Base-by-base conservation (phyloP, 2,329 filamentous ascomycete species). In the Verruconis gallopava region DNA sequence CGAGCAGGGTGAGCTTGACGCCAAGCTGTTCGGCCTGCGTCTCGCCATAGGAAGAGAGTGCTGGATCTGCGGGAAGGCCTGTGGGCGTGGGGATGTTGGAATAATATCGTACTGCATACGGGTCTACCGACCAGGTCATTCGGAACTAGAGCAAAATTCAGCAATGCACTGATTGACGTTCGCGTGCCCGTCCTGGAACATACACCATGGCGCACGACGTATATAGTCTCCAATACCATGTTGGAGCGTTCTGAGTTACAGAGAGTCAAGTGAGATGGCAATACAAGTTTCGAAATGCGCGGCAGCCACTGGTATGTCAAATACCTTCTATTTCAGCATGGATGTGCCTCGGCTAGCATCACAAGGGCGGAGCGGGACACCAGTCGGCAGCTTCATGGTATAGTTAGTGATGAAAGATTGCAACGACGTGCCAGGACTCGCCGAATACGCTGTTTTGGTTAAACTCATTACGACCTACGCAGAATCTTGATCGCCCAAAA, bases 41-140 rank as follows among this genome's bases (percentile, higher is more conserved):
- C 32, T 93, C 81, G 44, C 91, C 91, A 55, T 96, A 80, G 17
- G 83, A 77, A 5, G 88, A 86, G 51, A 98, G 72, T 6, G 85
- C 79, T 36, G 88, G 88, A 57, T 98, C 91, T 19, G 82, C 81
- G 3, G 88, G 72, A 48, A 94, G 86, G 41, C 84, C 83, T 4
- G 91, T 96, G 1, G 91, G 89, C 28, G 84, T 85, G 33, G 72
- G 76, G 49, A 91, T 76, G 45, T 69, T 69, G 18, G 81, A 68
- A 42, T 72, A 73, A 66, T 96, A 96, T 51, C 71, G 71, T 41
- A 91, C 89, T 28, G 84, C 89, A 47, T 71, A 65, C 36, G 78
- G 76, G 62, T 96, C 79, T 46, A 96, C 84, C 34, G 76, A 75
- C 85, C 88, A 96, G 58, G 82, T 86, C 49, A 83, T 80, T 48